Evolutionary conservation across 78 protist species (phyloP), one percentile per base, ranked within the genome.

Genomic region (Dictyostelium intermedium): DNA sequence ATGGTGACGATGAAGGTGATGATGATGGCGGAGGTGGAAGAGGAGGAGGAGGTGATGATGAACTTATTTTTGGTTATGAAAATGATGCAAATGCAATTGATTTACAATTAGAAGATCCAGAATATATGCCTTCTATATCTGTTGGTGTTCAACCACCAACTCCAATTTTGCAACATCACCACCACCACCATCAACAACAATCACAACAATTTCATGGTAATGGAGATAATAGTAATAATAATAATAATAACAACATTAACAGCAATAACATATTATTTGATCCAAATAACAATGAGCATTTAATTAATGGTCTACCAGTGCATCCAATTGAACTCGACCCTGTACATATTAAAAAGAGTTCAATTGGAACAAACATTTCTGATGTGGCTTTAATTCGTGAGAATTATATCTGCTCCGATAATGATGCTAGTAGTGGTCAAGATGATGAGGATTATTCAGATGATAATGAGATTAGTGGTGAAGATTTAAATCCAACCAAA

Each of bases 21-120:
- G 91, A 73, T 39, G 56, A 73, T 27, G 91, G 77, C 6, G 32
- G 35, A 23, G 74, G 35, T 66, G 6, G 35, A 10, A 32, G 35
- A 27, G 74, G 2, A 1, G 63, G 20, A 0, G 63, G 74, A 27
- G 83, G 39, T 4, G 77, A 61, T n/a, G 94, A 82, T 18, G 86
- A 82, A 35, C 53, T 89, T 13, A 89, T 89, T 4, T 89, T 89
- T 89, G 94, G 94, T 18, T 89, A 89, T 66, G 94, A 89, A 45
- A 63, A 89, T 50, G 87, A 89, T 80, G 73, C 50, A 56, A 82
- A 60, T 60, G 25, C 74, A 20, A 82, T 56, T 2, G 79, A 72
- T 72, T 72, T 72, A 72, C 79, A 72, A n/a, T n/a, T n/a, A n/a
- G n/a, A n/a, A 72, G 79, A 72, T 34, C 79, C 79, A 34, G 79